Evolutionary conservation across 805 yeast genomes (phyloP), one percentile per base, ranked within the genome.

Genomic region (Groenewaldozyma tartarivorans): DNA sequence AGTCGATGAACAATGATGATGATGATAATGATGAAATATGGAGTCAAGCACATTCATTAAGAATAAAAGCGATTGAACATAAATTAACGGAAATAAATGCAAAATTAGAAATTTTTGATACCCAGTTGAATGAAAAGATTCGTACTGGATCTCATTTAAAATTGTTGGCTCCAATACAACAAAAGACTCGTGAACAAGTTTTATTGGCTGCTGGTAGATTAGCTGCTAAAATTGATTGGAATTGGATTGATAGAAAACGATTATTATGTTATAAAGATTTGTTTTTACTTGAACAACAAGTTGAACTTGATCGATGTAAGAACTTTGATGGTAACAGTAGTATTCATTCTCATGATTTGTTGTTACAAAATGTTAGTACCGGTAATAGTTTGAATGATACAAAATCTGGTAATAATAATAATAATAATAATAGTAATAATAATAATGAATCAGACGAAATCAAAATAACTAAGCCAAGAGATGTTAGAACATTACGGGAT

Each of bases 141-240:
- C 60, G 56, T 30, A 55, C 58, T 15, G 62, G 60, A 33, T 56
- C 51, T 4, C 69, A 71, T 32, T 58, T 75, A 31, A 53, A 62
- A 15, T 56, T 68, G 17, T 58, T 76, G 32, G 69, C 79, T 11
- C 88, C 88, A 1, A 60, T 81, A 21, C 66, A 66, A 24, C 57
- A 62, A 2, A 71, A 69, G 40, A 75, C 84, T 1, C 63, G 72
- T 37, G 81, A 75, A 17, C 53, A 60, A 4, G 46, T 80, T 17
- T 54, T 64, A 9, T 56, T 61, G 20, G 65, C 75, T 2, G 67
- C 71, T 17, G 68, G 70, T 34, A 61, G 68, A 43, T 55, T 75
- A 45, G 65, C 69, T n/a, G 66, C 74, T 20, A 69, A 72, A 45
- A 55, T 78, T 35, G 79, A 76, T 44, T 72, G 77, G 75, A 56